Evolutionary conservation across 352 stramenopile species (phyloP), one percentile per base, ranked within the genome.

Genomic region (Phytophthora lateralis): DNA sequence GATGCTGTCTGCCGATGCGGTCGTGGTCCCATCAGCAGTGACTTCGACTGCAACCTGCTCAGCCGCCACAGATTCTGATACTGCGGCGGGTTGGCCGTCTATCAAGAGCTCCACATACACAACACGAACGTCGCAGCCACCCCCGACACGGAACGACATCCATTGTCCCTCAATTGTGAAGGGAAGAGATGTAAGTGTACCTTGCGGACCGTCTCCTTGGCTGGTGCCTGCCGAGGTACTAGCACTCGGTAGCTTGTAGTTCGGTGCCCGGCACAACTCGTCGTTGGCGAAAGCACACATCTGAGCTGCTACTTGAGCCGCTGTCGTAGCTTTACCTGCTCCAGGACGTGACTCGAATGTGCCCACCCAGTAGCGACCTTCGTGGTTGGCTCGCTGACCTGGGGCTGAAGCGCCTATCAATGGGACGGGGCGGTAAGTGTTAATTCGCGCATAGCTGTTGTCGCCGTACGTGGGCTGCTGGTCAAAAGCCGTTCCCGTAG

Each of bases 391-490:
- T 17, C 66, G 82, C 69, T 82, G 65, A 18, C 73, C 82, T 41
- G 67, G 54, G 0, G 65, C 59, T 14, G 87, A 79, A 15, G 67
- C 52, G 2, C 55, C 66, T 37, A 65, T 20, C n/a, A 24, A 46
- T 8, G 37, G 18, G 3, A 7, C 47, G 17, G 52, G 58, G 4
- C 60, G 51, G 55, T 98, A 98, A 3, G 61, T 69, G 32, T 91
- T 78, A 26, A 93, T 76, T 38, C 93, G 90, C 20, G 80, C 75
- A 54, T 95, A 93, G 24, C 80, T 80, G 73, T 98, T 98, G 67
- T 99, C 97, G 1, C 97, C 97, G 65, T 88, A 98, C 6, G 97
- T 99, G 0, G 97, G 96, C 60, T 99, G 97, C 20, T 76, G 69
- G 29, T 94, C 80, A 61, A 99, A 99, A 9, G 96, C 96, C 20